These are phyloP conservation scores for Daldinia decipiens DNA, from an alignment of 495 filamentous ascomycete genomes.

Conservation along the genomic window DNA sequence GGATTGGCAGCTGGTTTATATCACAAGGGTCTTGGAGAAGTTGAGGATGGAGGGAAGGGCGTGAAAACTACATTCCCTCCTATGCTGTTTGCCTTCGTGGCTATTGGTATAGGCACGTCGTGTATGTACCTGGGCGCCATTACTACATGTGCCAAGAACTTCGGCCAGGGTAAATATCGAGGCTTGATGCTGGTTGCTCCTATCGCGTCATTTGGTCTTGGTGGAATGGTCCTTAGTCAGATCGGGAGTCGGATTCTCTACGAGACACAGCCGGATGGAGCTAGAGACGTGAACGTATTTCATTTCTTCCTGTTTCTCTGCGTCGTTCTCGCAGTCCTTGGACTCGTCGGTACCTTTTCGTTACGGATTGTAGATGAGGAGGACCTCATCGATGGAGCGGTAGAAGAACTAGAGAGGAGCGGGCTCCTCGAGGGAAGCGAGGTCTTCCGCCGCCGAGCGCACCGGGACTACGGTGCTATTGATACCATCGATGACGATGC, in stretches of 20 bases:
- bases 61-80: conserved; percentile 72
- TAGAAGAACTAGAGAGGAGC: conserved; percentile 84
- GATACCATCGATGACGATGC: conserved; percentile 52
- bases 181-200: conserved; percentile 89
- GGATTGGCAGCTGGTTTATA: conserved; percentile 84
- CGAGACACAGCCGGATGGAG: conserved; percentile 68
- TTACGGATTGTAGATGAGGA: conserved; percentile 70
- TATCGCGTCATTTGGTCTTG: conserved; percentile 91
- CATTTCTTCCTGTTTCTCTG: conserved; percentile 86
- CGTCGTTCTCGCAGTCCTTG: conserved; percentile 70
- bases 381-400: conserved; percentile 85
- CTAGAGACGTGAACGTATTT: conserved; percentile 81
- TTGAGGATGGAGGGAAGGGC: conserved; percentile 54
- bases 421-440: conserved; percentile 74
- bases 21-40: conserved; percentile 64
- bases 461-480: conserved; percentile 53
- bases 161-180: conserved; percentile 85
- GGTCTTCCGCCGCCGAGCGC: conserved; percentile 49
- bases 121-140: conserved; percentile 88
- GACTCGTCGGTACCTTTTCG: conserved; percentile 76
- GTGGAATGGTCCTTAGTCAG: conserved; percentile 95
- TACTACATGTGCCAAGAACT: conserved; percentile 97
- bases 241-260: conserved; percentile 81
- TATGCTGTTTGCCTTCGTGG: conserved; percentile 86
- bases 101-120: conserved; percentile 82